Percentiles rank a stretch among this genome's conserved stretches.
These are phyloP conservation scores for Diaporthe capsici DNA, from an alignment of 2,329 filamentous ascomycete genomes.

Conservation along the genomic window DNA sequence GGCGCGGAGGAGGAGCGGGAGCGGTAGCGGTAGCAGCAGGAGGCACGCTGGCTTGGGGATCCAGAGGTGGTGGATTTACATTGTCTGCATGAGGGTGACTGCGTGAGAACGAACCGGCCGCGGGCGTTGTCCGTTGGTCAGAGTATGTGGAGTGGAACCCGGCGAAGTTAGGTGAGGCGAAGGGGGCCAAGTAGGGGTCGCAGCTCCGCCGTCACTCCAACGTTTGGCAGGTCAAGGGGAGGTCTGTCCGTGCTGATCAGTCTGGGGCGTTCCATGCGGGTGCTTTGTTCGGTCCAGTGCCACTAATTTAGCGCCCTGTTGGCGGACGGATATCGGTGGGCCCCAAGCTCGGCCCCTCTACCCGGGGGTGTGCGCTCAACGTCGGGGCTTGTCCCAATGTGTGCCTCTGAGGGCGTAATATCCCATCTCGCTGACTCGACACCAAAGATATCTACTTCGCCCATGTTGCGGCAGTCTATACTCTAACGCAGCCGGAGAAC, in stretches of 20 bases:
- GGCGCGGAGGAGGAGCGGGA: not conserved
- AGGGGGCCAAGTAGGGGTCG: slow-evolving; percentile 4
- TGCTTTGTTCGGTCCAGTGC: slow-evolving; percentile 24
- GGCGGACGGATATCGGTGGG: slow-evolving; percentile 13
- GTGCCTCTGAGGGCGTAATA: not conserved
- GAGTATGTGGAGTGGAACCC: not conserved
- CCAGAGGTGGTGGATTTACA: slow-evolving; percentile 11
- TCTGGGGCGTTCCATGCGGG: slow-evolving; percentile 30
- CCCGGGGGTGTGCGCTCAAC: not conserved
- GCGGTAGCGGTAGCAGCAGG: not conserved
- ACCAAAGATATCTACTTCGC: not conserved
- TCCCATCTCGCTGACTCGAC: not conserved
- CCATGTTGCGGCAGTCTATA: not conserved
- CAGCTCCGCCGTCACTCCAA: slow-evolving; percentile 10
- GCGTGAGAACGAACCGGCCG: not conserved
- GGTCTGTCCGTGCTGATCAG: slow-evolving; percentile 33
- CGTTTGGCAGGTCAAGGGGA: slow-evolving; percentile 22
- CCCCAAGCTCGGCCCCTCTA: slow-evolving; percentile 16
- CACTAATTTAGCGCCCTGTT: slow-evolving; percentile 20
- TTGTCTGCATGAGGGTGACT: slow-evolving; percentile 5
- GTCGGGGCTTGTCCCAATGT: not conserved
- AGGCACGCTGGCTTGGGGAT: slow-evolving; percentile 28
- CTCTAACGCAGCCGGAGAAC: not conserved
- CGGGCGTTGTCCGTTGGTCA: slow-evolving; percentile 14
- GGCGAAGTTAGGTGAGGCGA: slow-evolving; percentile 8